These are phyloP conservation scores for Aureobasidium melanogenum DNA, from an alignment of 2,329 filamentous ascomycete genomes.

Conservation along the genomic window DNA sequence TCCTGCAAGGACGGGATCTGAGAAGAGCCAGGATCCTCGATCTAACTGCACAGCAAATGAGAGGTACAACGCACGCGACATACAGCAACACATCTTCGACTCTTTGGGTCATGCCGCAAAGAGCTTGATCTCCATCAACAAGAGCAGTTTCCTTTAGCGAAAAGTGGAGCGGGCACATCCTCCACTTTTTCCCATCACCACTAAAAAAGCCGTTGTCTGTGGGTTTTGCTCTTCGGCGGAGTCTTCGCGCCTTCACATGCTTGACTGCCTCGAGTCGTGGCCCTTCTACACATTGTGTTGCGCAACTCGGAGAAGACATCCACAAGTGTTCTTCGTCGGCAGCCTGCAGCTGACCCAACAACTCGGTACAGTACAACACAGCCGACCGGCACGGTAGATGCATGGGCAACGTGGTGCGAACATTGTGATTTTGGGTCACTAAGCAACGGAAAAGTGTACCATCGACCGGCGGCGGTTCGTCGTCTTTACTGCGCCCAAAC, in stretches of 20 bases:
- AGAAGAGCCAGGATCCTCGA: neutral
- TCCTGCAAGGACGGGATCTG: neutral
- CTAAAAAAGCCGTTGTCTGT: neutral
- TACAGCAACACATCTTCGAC: neutral
- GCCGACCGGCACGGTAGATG: neutral
- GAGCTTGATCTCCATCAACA: neutral
- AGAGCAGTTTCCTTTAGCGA: neutral
- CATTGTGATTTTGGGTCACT: neutral
- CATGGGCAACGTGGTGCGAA: neutral
- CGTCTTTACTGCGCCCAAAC: neutral
- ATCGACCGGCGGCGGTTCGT: neutral
- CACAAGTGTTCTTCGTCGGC: neutral
- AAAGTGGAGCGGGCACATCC: neutral
- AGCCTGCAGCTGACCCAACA: neutral
- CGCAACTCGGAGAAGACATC: neutral
- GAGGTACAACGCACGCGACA: neutral
- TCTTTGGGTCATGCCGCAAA: neutral
- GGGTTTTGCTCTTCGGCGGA: no score
- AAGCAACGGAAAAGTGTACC: neutral
- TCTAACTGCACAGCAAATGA: neutral
- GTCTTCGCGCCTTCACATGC: neutral
- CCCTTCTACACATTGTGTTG: neutral
- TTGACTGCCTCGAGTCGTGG: neutral
- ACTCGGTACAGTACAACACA: conserved; percentile 3
- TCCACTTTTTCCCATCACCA: neutral